phyloP scores from a whole-genome alignment of 352 stramenopile genomes.

The Plasmopara halstedii region DNA sequence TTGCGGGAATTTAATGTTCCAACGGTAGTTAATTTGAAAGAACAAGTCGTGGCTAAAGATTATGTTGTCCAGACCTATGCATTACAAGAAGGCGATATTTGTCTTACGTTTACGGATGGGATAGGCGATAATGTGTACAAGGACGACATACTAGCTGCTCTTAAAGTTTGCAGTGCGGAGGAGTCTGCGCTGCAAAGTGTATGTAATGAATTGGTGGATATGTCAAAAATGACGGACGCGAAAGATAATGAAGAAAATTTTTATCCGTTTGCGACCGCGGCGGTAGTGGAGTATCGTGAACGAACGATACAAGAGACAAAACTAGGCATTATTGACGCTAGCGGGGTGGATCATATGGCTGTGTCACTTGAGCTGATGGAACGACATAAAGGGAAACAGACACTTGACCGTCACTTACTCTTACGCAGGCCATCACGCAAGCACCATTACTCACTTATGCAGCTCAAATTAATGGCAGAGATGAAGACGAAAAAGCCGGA shows the following conservation, averaged over 20 bases:
- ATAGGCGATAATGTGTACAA: slow-evolving; percentile 79
- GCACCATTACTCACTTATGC: slow-evolving; percentile 60
- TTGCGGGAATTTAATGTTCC: slow-evolving; percentile 77
- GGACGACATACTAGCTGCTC: slow-evolving; percentile 41
- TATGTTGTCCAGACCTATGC: slow-evolving; percentile 67
- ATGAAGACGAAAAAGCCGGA: slow-evolving; percentile 72
- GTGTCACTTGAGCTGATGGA: slow-evolving; percentile 42
- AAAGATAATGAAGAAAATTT: slow-evolving; percentile 8
- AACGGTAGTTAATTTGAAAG: slow-evolving; percentile 57
- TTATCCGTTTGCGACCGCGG: slow-evolving; percentile 63
- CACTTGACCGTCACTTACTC: slow-evolving; percentile 46
- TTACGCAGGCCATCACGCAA: slow-evolving; percentile 42
- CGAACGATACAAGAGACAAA: slow-evolving; percentile 38
- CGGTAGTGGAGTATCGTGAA: slow-evolving; percentile 50
- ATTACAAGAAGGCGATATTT: slow-evolving; percentile 43
- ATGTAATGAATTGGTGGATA: slow-evolving; percentile 44
- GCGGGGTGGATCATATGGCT: slow-evolving; percentile 37
- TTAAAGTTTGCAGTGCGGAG: slow-evolving; percentile 13
- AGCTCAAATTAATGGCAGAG: slow-evolving; percentile 67
- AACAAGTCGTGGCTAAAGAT: slow-evolving; percentile 37
- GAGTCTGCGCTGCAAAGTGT: slow-evolving; percentile 30
- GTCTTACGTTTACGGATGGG: slow-evolving; percentile 71
- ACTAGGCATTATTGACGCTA: slow-evolving; percentile 3
- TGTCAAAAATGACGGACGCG: slow-evolving; percentile 30
- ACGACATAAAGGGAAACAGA: slow-evolving; percentile 42